phyloP scores from a whole-genome alignment of 1,139 yeast species.

The Yamadazyma diospyri region DNA sequence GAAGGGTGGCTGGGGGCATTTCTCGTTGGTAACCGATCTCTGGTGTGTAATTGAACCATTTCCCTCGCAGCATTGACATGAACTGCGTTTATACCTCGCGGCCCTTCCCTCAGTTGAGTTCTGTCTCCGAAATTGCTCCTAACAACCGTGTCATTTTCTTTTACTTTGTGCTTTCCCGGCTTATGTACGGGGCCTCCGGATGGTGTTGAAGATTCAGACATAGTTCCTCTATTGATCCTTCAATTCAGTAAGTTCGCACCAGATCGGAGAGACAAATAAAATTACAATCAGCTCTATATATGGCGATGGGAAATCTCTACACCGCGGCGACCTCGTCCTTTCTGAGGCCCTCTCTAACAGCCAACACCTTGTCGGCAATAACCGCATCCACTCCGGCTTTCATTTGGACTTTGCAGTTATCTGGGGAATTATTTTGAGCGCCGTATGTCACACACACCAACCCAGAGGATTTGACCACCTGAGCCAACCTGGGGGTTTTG shows the following conservation, averaged over 20 bases:
- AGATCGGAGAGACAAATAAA: background rate
- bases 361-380: conserved; percentile 90
- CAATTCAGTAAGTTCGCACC: no score
- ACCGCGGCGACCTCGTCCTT: conserved; percentile 19
- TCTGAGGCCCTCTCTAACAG: conserved; percentile 80
- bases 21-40: conserved; percentile 22
- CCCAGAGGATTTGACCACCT: conserved; percentile 85
- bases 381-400: conserved; percentile 97
- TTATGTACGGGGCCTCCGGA: no score
- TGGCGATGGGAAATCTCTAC: background rate
- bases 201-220: no score
- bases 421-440: conserved; percentile 78
- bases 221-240: no score
- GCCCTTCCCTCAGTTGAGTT: background rate
- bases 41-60: conserved; percentile 47
- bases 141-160: no score
- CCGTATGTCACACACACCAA: conserved; percentile 95
- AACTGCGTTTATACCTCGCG: conserved; percentile 47
- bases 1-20: background rate
- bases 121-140: no score
- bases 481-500: conserved; percentile 82
- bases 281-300: background rate
- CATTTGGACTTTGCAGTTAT: conserved; percentile 81
- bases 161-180: no score
- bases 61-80: conserved; percentile 64